A percentile compares a stretch with the other conserved stretches of the same genome.
Evolutionary conservation across 1,284 basidiomycete genomes (phyloP).

Genomic region (Mycena sp.): DNA sequence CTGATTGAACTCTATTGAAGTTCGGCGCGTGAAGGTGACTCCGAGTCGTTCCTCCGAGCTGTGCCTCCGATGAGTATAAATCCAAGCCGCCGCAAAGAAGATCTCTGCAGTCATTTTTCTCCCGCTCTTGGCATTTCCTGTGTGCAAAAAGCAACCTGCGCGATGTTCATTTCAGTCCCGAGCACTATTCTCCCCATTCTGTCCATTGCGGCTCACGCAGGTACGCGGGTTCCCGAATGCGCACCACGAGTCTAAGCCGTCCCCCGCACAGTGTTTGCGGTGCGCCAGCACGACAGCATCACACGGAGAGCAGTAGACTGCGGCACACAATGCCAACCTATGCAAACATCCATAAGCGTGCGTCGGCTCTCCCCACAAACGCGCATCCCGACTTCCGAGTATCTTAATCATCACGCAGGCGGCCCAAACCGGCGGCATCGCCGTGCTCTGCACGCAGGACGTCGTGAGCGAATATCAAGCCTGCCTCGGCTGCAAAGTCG

Average conservation of each 20-base stretch:
- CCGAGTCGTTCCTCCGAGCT: too few relatives aligned
- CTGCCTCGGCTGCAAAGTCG: neutral
- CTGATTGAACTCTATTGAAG: too few relatives aligned
- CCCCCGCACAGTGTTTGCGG: too few relatives aligned
- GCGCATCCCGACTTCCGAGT: neutral
- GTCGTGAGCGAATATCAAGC: neutral
- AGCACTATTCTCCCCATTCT: too few relatives aligned
- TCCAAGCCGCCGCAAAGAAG: neutral
- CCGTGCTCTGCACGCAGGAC: neutral
- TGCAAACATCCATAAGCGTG: neutral
- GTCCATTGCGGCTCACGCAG: too few relatives aligned
- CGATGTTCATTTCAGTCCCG: too few relatives aligned
- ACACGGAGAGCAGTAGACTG: too few relatives aligned
- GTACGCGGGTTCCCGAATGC: too few relatives aligned
- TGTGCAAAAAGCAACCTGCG: neutral
- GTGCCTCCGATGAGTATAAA: neutral
- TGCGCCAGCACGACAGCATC: too few relatives aligned
- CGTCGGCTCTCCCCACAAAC: too few relatives aligned
- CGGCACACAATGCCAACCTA: neutral
- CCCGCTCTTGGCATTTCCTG: neutral
- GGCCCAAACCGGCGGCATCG: neutral
- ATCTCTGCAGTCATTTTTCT: neutral
- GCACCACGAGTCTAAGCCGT: too few relatives aligned
- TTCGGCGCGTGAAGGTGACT: neutral
- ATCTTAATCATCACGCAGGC: neutral